Evolutionary conservation across 495 filamentous ascomycete species (phyloP).

Genomic region (Neurospora sp.): DNA sequence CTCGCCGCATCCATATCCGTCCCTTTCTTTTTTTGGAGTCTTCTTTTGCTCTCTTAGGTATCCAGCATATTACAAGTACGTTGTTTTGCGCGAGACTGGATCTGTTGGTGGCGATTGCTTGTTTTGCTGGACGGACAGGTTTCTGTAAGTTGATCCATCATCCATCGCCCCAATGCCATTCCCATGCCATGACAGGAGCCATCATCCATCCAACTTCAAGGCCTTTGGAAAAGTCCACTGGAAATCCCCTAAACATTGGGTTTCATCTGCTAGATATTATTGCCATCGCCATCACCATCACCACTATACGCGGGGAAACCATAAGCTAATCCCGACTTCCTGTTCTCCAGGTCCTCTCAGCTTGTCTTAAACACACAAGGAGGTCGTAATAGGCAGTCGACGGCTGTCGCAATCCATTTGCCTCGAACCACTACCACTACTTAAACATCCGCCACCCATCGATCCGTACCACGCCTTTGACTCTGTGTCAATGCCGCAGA

Average conservation of each 20-base stretch:
- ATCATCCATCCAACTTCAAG: background rate
- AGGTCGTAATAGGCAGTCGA: background rate
- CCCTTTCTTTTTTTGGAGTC: background rate
- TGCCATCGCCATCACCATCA: background rate
- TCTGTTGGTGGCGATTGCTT: background rate
- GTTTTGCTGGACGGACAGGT: background rate
- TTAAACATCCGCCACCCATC: background rate
- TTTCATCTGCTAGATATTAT: background rate
- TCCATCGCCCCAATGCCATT: background rate
- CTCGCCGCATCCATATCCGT: background rate
- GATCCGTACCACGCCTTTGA: background rate
- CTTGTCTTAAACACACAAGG: background rate
- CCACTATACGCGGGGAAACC: background rate
- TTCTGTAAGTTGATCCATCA: background rate
- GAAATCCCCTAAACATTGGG: too few relatives aligned
- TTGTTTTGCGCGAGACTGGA: background rate
- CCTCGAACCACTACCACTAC: background rate
- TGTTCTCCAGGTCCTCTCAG: background rate
- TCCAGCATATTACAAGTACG: background rate
- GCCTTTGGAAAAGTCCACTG: too few relatives aligned
- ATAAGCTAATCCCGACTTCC: background rate
- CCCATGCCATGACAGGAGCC: background rate
- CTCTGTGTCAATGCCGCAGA: background rate
- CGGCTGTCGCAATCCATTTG: background rate
- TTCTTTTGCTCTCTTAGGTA: background rate